Conservation (phyloP, 768 basidiomycete genomes). For the Tylopilus balloui region DNA sequence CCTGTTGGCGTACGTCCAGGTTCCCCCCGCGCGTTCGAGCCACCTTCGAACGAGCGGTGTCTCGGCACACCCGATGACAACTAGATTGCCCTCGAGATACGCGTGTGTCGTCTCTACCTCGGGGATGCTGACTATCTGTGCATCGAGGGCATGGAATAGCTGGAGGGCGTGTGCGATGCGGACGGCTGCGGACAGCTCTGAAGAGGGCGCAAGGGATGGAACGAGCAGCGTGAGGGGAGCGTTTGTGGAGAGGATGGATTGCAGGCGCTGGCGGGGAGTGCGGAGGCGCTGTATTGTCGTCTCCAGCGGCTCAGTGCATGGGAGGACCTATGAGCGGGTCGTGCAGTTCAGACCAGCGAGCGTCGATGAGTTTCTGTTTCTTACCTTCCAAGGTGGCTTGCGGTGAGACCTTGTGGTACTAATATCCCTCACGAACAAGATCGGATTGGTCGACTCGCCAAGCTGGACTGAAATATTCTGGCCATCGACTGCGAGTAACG, state of each 20-base stretch:
- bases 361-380: neutral
- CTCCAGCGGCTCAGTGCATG: neutral
- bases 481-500: constrained; percentile 13
- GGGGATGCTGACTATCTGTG: constrained; percentile 47
- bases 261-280: constrained; percentile 43
- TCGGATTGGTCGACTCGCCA: neutral
- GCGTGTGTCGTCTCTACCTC: constrained; percentile 23
- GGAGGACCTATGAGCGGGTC: constrained; percentile 2
- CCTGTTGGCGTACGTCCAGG: constrained; percentile 21
- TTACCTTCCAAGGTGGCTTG: constrained; percentile 24
- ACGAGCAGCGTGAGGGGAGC: constrained; percentile 57
- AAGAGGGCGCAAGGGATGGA: constrained; percentile 31
- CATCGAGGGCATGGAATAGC: constrained; percentile 66
- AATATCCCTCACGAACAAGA: constrained; percentile 11
- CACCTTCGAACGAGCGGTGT: constrained; percentile 32
- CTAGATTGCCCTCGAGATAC: constrained; percentile 44
- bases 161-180: constrained; percentile 66
- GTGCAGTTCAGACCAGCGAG: neutral
- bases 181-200: constrained; percentile 51
- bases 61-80: constrained; percentile 49
- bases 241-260: constrained; percentile 53
- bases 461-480: neutral
- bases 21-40: constrained; percentile 23
- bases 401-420: neutral
- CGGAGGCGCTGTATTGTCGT: neutral